phyloP scores from a whole-genome alignment of 352 stramenopile genomes.

The Phytophthora cactorum region DNA sequence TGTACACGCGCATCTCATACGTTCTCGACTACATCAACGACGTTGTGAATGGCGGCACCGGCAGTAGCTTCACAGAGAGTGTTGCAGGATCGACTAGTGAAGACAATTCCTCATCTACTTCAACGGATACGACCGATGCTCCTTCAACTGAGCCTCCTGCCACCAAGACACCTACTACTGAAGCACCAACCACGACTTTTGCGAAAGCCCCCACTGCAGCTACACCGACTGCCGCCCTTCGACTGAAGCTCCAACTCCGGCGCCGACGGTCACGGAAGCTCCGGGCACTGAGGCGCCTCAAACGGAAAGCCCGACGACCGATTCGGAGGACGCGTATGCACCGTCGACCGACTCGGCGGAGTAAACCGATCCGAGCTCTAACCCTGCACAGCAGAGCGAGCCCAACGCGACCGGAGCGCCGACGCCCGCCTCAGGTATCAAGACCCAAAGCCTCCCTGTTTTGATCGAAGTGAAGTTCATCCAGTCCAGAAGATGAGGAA shows the following conservation, averaged over 20 bases:
- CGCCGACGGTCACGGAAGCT: conserved; percentile 5
- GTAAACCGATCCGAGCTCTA: conserved; percentile 14
- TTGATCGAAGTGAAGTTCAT: conserved; percentile 19
- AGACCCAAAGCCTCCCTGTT: conserved; percentile 11
- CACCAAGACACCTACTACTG: conserved; percentile 10
- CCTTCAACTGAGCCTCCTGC: conserved; percentile 11
- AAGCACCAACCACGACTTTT: conserved; percentile 13
- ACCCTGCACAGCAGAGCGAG: conserved; percentile 15
- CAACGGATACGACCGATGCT: conserved; percentile 12
- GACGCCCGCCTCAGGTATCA: conserved; percentile 21
- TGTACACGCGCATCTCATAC: conserved; percentile 62
- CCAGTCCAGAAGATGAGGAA: conserved; percentile 25
- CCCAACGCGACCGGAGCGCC: conserved; percentile 7
- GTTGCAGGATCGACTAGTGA: conserved; percentile 9
- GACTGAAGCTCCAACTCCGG: conserved; percentile 5
- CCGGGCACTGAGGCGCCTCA: conserved; percentile 1
- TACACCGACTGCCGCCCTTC: conserved; percentile 13
- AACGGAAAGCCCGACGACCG: conserved; percentile 13
- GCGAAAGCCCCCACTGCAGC: conserved; percentile 13
- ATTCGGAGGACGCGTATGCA: not conserved
- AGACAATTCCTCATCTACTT: conserved; percentile 11
- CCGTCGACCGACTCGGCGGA: conserved; percentile 2
- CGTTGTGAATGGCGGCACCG: conserved; percentile 39
- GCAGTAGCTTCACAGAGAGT: conserved; percentile 28
- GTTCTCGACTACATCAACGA: conserved; percentile 66